A percentile compares a stretch with the other conserved stretches of the same genome.
phyloP scores from a whole-genome alignment of 352 stramenopile genomes.

The Pseudoperonospora humuli region DNA sequence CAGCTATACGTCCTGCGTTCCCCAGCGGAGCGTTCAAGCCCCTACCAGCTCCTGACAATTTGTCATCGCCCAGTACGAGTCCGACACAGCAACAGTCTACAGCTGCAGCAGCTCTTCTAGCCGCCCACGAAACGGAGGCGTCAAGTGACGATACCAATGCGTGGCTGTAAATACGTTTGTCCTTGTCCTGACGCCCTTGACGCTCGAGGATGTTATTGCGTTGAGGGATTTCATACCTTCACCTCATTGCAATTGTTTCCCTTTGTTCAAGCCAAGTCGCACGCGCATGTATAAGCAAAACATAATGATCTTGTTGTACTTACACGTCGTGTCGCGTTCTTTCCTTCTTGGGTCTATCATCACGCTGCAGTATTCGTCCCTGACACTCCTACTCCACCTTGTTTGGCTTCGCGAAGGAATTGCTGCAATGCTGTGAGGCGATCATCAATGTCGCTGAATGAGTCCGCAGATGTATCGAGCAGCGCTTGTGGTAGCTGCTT shows the following conservation, averaged over 20 bases:
- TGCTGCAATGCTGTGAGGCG: constrained; percentile 70
- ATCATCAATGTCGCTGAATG: constrained; percentile 84
- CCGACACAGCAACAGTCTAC: constrained; percentile 1
- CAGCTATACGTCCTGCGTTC: constrained; percentile 1
- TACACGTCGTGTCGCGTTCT: too few relatives aligned
- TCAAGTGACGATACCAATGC: constrained; percentile 9
- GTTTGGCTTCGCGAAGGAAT: constrained; percentile 76
- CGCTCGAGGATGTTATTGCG: constrained; percentile 8
- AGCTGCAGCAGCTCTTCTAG: constrained; percentile 8
- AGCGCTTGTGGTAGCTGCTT: constrained; percentile 27
- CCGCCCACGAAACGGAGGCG: constrained; percentile 17
- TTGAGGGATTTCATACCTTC: constrained; percentile 1
- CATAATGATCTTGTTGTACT: constrained; percentile 22
- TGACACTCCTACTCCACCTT: constrained; percentile 19
- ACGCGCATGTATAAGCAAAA: constrained; percentile 16
- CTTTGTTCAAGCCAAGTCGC: constrained; percentile 8
- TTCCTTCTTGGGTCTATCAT: constrained; percentile 3
- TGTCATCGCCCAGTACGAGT: constrained; percentile 11
- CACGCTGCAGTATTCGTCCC: constrained; percentile 18
- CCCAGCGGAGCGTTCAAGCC: constrained; percentile 6
- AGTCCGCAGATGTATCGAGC: constrained; percentile 60
- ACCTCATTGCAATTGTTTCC: constrained; percentile 5
- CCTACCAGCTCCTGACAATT: constrained; percentile 8
- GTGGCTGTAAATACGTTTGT: constrained; percentile 19
- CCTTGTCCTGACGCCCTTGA: constrained; percentile 4